These are phyloP conservation scores for Bathelium albidoporum DNA, from an alignment of 495 filamentous ascomycete species.

Conservation along the genomic window DNA sequence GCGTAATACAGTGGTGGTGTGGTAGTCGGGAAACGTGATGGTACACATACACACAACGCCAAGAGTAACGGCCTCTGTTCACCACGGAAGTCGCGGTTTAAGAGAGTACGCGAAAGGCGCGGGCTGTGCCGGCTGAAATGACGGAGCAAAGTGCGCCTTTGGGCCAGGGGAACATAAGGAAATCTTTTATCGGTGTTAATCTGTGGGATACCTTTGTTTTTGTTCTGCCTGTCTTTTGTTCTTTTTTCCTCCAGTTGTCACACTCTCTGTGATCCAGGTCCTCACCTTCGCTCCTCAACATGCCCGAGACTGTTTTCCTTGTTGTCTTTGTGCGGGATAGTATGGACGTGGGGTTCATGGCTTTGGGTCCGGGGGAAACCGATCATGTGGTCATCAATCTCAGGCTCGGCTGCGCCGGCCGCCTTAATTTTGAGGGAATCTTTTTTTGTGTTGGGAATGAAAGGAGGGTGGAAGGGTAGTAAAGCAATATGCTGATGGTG, in stretches of 20 bases:
- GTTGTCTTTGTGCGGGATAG: not conserved
- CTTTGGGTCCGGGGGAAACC: no score
- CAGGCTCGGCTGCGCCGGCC: not conserved
- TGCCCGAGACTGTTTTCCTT: not conserved
- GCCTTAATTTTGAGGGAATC: not conserved
- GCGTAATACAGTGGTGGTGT: not conserved
- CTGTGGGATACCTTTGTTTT: conserved; percentile 3
- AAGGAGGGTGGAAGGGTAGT: not conserved
- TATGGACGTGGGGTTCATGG: no score
- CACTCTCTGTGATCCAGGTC: not conserved
- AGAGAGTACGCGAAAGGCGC: not conserved
- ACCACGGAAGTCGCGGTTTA: not conserved
- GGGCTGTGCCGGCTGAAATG: not conserved
- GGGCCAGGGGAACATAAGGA: not conserved
- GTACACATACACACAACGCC: conserved; percentile 3
- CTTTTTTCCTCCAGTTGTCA: not conserved
- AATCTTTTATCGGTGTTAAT: conserved; percentile 4
- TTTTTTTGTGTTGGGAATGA: no score
- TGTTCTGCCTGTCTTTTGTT: not conserved
- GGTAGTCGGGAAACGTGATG: not conserved
- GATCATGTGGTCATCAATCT: not conserved
- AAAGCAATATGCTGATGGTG: not conserved
- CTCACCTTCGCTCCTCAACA: not conserved
- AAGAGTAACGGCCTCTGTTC: conserved; percentile 3
- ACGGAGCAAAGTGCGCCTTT: not conserved